Base-by-base conservation (phyloP, 371 early-diverging fungal species). In the Rhizopus sp. region DNA sequence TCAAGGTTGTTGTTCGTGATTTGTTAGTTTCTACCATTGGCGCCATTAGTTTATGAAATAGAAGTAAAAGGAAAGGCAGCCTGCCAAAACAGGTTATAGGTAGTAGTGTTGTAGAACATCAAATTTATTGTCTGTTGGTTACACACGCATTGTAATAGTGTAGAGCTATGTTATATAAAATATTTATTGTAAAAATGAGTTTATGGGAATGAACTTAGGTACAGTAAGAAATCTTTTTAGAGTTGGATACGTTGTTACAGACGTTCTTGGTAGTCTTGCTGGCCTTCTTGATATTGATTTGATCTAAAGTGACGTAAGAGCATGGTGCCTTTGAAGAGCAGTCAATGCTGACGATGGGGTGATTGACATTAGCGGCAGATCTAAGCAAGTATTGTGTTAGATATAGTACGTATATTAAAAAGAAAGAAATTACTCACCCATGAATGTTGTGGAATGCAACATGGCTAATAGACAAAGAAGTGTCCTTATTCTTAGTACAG, bases 281-380 rank as follows among this genome's bases (percentile, higher is more conserved):
- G 46, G 33, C 42, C 9, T 59, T 44, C 7, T 31, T 41, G 15
- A 67, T 33, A 41, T 57, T 61, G 40, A 68, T 57, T 30, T 64
- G 45, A n/a, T 61, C 41, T 29, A 68, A 12, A 6, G 54, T 46
- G 23, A 68, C 52, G 17, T 55, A 46, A 0, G 41, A 55, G 51
- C 69, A 68, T 51, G 64, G 64, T 15, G 69, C 61, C 10, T 60
- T 58, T 29, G 55, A 54, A 6, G 64, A 68, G 39, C 69, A 68
- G 53, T 68, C 52, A 35, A 68, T 44, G 44, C 44, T 55, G n/a
- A 68, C 9, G 33, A 64, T 39, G 13, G 69, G 69, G 3, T 52
- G 42, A 50, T 9, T 44, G 1, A 46, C 15, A 12, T 35, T n/a
- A 32, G 63, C 48, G 8, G 54, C 47, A 51, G 63, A 57, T 16